A percentile compares a stretch with the other conserved stretches of the same genome.
phyloP scores from a whole-genome alignment of 495 filamentous ascomycete genomes.

The Cladorrhinum samala region DNA sequence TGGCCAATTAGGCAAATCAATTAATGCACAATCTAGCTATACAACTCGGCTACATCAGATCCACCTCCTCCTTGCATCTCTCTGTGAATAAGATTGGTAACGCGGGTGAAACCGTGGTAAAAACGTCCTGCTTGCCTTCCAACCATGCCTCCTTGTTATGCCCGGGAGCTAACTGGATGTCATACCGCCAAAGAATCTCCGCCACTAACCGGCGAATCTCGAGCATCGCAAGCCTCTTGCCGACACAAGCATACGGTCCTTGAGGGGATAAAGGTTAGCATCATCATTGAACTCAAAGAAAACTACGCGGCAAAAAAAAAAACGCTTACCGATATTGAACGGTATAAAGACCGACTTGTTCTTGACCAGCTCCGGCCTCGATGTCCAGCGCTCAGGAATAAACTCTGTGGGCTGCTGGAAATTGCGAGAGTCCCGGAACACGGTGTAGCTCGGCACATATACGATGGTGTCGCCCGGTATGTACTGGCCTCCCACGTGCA shows the following conservation, averaged over 20 bases:
- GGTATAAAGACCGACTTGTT: conserved; percentile 30
- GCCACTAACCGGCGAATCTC: conserved; percentile 18
- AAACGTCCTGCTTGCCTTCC: conserved; percentile 18
- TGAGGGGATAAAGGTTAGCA: background rate
- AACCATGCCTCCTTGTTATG: conserved; percentile 12
- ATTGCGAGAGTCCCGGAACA: conserved; percentile 19
- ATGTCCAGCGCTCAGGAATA: conserved; percentile 40
- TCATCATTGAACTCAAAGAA: background rate
- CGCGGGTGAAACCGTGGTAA: conserved; percentile 15
- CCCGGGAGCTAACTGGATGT: conserved; percentile 6
- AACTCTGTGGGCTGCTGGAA: conserved; percentile 36
- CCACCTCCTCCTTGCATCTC: conserved; percentile 1
- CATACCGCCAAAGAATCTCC: conserved; percentile 19
- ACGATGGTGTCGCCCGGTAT: conserved; percentile 26
- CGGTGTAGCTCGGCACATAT: conserved; percentile 25
- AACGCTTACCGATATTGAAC: conserved; percentile 26
- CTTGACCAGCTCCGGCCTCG: conserved; percentile 29
- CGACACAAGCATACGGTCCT: conserved; percentile 21
- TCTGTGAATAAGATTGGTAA: conserved; percentile 15
- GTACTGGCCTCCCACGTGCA: conserved; percentile 35
- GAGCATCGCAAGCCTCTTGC: conserved; percentile 22
- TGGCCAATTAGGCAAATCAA: no score
- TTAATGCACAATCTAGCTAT: background rate
- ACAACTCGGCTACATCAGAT: background rate
- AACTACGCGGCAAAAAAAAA: background rate